A percentile compares a stretch with the other conserved stretches of the same genome.
Conservation (phyloP, 2,329 filamentous ascomycete genomes). For the Colletotrichum sp. region DNA sequence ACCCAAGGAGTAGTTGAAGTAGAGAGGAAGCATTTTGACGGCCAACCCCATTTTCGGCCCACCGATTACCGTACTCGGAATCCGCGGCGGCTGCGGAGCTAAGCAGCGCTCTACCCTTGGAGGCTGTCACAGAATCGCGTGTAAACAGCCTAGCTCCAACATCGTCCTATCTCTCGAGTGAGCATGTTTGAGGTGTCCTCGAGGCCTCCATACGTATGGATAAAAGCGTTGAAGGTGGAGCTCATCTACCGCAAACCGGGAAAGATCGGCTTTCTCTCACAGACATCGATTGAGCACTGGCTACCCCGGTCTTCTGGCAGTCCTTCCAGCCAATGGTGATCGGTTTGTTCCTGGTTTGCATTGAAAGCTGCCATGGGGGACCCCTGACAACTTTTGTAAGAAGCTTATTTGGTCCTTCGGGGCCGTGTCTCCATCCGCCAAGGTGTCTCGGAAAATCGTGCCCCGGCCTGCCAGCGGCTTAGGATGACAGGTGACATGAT, state of each 20-base stretch:
- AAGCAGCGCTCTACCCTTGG: background rate
- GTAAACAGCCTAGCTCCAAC: background rate
- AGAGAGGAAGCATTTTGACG: background rate
- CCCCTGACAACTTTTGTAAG: background rate
- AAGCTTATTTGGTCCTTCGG: slow-evolving; percentile 6
- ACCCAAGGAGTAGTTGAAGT: background rate
- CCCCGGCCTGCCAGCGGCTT: background rate
- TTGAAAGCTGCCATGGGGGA: background rate
- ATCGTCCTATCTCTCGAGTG: background rate
- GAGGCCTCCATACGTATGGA: background rate
- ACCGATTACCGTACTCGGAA: background rate
- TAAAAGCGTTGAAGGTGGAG: background rate
- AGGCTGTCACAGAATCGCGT: background rate
- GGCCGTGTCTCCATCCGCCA: background rate
- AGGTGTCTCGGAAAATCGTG: background rate
- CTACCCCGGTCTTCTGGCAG: background rate
- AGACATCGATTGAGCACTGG: background rate
- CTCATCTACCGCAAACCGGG: slow-evolving; percentile 13
- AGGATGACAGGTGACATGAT: slow-evolving; percentile 18
- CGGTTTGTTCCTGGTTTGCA: background rate
- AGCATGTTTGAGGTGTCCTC: slow-evolving; percentile 9
- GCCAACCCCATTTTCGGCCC: background rate
- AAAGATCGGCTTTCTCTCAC: background rate
- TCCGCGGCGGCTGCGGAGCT: background rate
- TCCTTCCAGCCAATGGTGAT: background rate